Percentiles rank a stretch among this genome's conserved stretches.
Conservation (phyloP, 768 basidiomycete species). For the Erythrobasidium yunnanense region DNA sequence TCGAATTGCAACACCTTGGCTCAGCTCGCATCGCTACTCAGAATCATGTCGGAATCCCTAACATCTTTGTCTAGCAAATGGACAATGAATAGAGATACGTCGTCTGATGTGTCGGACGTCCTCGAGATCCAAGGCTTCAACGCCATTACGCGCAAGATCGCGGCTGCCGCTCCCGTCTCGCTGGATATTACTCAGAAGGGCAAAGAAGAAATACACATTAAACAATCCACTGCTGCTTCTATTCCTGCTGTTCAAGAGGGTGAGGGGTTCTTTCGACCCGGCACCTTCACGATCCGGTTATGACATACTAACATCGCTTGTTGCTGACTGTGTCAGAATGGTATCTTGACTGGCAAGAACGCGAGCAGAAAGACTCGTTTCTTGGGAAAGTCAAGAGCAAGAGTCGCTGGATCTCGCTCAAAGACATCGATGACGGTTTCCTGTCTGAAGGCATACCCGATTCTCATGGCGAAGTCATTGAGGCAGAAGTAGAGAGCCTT, state of each 20-base stretch:
- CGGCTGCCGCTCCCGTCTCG: background rate
- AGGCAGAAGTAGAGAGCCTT: slow-evolving; percentile 2
- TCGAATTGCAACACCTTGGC: no score
- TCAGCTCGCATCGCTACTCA: no score
- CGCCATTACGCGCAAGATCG: background rate
- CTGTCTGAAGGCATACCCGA: background rate
- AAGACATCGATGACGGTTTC: background rate
- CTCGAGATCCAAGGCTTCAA: slow-evolving; percentile 6
- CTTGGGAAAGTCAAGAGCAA: slow-evolving; percentile 9
- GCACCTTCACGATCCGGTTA: no score
- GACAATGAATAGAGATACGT: background rate
- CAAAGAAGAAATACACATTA: background rate
- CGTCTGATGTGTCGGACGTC: background rate
- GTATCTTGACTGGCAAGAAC: background rate
- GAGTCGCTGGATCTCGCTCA: background rate
- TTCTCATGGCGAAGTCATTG: background rate
- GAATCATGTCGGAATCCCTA: background rate
- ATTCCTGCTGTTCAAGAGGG: slow-evolving; percentile 7
- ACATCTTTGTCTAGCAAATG: background rate
- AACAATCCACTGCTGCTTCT: slow-evolving; percentile 2
- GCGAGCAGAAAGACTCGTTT: background rate
- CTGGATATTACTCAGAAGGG: background rate
- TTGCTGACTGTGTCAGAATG: background rate
- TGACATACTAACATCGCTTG: no score
- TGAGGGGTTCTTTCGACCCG: no score